Evolutionary conservation across 306 rosid genomes (phyloP).

Genomic region (Argentina anserina): DNA sequence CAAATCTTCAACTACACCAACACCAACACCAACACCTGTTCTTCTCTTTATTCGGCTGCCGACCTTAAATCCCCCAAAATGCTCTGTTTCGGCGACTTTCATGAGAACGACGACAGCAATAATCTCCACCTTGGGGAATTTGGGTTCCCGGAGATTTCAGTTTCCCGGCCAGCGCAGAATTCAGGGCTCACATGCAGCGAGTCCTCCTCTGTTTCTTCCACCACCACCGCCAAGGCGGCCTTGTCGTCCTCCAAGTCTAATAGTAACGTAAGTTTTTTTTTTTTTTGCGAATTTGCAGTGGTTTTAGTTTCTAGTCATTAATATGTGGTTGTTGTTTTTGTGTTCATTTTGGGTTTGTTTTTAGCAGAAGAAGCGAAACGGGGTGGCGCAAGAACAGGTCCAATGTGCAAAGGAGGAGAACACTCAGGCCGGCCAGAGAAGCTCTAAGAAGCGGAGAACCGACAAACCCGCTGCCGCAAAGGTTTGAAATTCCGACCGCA

Average conservation of each 20-base stretch:
- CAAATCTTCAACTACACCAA: constrained; percentile 13
- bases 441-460: constrained; percentile 48
- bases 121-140: background rate
- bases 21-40: constrained; percentile 17
- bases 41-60: constrained; percentile 33
- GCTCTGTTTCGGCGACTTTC: constrained; percentile 57
- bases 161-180: constrained; percentile 36
- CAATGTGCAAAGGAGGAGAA: constrained; percentile 6
- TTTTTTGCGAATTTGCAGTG: too few relatives aligned
- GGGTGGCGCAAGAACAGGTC: constrained; percentile 32
- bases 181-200: constrained; percentile 57
- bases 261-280: constrained; percentile 39
- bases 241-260: constrained; percentile 26
- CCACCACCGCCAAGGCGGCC: constrained; percentile 28
- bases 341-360: background rate
- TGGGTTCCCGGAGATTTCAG: constrained; percentile 21
- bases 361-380: constrained; percentile 58
- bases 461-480: constrained; percentile 46
- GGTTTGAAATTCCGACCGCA: constrained; percentile 36
- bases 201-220: constrained; percentile 57
- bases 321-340: background rate
- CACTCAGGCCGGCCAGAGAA: constrained; percentile 31
- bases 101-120: background rate
- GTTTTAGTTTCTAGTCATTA: too few relatives aligned
- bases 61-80: constrained; percentile 52